These are phyloP conservation scores for Hirschfeldia incana DNA, from an alignment of 345 rosid genomes.

Conservation along the genomic window DNA sequence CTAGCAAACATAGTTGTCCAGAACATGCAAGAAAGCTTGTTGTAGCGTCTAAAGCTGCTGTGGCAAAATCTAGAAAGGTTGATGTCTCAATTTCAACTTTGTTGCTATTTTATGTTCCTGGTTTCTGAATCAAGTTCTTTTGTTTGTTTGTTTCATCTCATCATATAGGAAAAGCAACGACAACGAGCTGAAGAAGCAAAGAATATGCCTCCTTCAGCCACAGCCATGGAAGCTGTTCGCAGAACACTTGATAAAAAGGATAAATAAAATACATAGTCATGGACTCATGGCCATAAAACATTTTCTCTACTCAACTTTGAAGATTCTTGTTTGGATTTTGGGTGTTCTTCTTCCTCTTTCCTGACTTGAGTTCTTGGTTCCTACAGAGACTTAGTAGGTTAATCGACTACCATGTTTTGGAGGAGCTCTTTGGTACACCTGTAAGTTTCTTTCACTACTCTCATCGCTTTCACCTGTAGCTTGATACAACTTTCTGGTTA, in stretches of 20 bases:
- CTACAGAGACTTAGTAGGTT: slow-evolving; percentile 46
- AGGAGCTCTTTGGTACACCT: slow-evolving; percentile 63
- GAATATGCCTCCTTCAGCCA: slow-evolving; percentile 58
- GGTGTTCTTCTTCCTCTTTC: not conserved
- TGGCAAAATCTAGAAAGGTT: slow-evolving; percentile 65
- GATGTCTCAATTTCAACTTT: not conserved
- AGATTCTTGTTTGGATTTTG: not conserved
- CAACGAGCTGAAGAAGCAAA: slow-evolving; percentile 82
- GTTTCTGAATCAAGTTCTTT: no score
- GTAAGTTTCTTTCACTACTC: slow-evolving; percentile 41
- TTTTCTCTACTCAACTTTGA: not conserved
- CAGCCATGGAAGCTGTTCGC: slow-evolving; percentile 71
- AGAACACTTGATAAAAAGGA: slow-evolving; percentile 74
- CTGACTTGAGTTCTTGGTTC: slow-evolving; percentile 4
- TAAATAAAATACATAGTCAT: no score
- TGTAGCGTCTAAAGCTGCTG: slow-evolving; percentile 57
- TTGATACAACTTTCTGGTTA: not conserved
- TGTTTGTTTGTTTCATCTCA: no score
- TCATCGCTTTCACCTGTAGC: not conserved
- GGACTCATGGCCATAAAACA: no score
- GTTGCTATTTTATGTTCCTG: no score
- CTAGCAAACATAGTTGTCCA: slow-evolving; percentile 39
- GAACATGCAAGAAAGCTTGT: slow-evolving; percentile 71
- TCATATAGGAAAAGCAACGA: slow-evolving; percentile 37
- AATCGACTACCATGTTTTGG: slow-evolving; percentile 70